Evolutionary conservation across 306 rosid genomes (phyloP), one percentile per base, ranked within the genome.

Genomic region (Hylodesmum podocarpum): DNA sequence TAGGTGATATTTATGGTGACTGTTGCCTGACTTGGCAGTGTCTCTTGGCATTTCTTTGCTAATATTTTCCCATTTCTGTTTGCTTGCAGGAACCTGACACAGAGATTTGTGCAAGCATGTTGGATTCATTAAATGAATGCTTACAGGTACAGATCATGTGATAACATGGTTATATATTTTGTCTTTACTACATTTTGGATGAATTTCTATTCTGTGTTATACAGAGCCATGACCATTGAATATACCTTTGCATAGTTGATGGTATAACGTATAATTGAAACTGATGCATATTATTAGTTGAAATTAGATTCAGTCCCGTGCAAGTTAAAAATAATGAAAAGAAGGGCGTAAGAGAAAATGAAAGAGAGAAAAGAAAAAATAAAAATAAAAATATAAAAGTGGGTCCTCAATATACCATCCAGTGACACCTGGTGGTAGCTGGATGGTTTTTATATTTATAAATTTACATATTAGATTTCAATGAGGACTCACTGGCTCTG

Each of bases 41-140:
- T 50, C 67, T 46, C 25, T 36, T 67, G 39, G 18, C 39, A 63
- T 54, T 73, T 77, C 33, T 14, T 62, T 44, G 39, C 62, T 82
- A 8, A 85, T 78, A 22, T 71, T 36, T 57, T 77, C 28, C 66
- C 66, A 21, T 43, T 70, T 69, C 44, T 68, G 25, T 72, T 50
- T 87, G 14, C 53, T 71, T 87, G 86, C 93, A 95, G 99, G 99
- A 95, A 75, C 99, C 97, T 67, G 99, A 95, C 79, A 95, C 99
- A 3, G 99, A 95, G 88, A 95, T 95, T 44, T 95, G 97, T 73
- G 97, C 97, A 49, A 95, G 87, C 78, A 95, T 95, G 87, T 78
- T 95, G 89, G 97, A 95, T 46, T 90, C 99, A 34, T 70, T 95
- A 83, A 95, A 95, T 67, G 99, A 95, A 80, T 90, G 97, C 82